A percentile compares a stretch with the other conserved stretches of the same genome.
phyloP scores from a whole-genome alignment of 495 filamentous ascomycete genomes.

The Rusavskia elegans region DNA sequence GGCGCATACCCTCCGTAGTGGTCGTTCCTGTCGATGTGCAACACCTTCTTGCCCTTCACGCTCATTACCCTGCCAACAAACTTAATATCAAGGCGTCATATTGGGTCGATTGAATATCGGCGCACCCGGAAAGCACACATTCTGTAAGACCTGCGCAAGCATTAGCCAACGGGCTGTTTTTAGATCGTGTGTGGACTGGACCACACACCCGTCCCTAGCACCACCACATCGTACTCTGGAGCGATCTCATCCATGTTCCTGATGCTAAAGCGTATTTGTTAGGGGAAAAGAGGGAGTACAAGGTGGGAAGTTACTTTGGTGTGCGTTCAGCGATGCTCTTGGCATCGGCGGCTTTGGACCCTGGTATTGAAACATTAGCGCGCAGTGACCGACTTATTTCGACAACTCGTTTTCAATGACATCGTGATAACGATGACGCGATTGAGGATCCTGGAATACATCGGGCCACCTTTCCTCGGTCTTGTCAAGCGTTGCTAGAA shows the following conservation, averaged over 20 bases:
- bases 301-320: no score
- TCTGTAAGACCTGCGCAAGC: constrained; percentile 68
- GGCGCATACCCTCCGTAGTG: constrained; percentile 86
- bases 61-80: constrained; percentile 58
- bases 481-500: no score
- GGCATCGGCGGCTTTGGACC: no score
- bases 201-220: constrained; percentile 77
- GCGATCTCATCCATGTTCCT: constrained; percentile 84
- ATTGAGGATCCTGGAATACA: no score
- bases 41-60: constrained; percentile 96
- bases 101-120: not conserved
- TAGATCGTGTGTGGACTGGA: constrained; percentile 27
- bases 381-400: no score
- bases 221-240: constrained; percentile 93
- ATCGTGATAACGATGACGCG: no score
- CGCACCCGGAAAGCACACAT: constrained; percentile 93
- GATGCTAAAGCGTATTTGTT: no score
- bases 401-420: no score
- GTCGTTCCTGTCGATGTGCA: constrained; percentile 98
- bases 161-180: constrained; percentile 20
- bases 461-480: no score
- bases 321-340: no score
- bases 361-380: no score
- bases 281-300: no score
- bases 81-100: constrained; percentile 2